Percentiles rank a stretch among this genome's conserved stretches.
Conservation (phyloP, 768 basidiomycete genomes). For the Tylopilus vinaceipallidus region DNA sequence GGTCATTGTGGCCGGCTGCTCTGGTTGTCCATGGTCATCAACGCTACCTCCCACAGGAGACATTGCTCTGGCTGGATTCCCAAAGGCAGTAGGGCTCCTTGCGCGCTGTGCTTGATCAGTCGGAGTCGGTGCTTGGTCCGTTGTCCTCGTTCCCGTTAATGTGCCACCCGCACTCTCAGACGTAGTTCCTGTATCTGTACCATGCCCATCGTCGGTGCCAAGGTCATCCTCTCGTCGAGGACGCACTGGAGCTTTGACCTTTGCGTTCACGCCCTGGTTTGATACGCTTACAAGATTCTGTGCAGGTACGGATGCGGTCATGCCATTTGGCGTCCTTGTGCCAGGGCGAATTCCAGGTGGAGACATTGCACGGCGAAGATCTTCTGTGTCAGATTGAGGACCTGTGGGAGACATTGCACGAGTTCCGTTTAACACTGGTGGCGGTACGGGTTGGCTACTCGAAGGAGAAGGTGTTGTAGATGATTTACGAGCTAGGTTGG, state of each 20-base stretch:
- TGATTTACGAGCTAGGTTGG: constrained; percentile 44
- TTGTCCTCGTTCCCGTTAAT: constrained; percentile 28
- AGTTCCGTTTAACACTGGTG: constrained; percentile 29
- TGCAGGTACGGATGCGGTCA: constrained; percentile 3
- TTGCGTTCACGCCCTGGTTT: constrained; percentile 34
- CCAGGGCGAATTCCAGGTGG: constrained; percentile 49
- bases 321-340: constrained; percentile 35
- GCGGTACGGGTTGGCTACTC: constrained; percentile 27
- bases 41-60: constrained; percentile 48
- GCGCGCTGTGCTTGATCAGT: constrained; percentile 40
- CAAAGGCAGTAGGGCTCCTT: constrained; percentile 55
- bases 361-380: constrained; percentile 64
- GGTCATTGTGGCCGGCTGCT: constrained; percentile 47
- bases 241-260: constrained; percentile 51
- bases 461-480: constrained; percentile 40
- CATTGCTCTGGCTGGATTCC: constrained; percentile 48
- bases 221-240: constrained; percentile 43
- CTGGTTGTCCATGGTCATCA: constrained; percentile 25
- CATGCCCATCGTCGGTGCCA: constrained; percentile 49
- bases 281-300: constrained; percentile 12
- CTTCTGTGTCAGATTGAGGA: constrained; percentile 49
- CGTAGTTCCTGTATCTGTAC: constrained; percentile 46
- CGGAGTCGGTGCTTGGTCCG: constrained; percentile 57
- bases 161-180: constrained; percentile 36
- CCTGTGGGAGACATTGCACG: constrained; percentile 69